Conservation (phyloP, 257 asterid species). For the Marsdenia floribunda region DNA sequence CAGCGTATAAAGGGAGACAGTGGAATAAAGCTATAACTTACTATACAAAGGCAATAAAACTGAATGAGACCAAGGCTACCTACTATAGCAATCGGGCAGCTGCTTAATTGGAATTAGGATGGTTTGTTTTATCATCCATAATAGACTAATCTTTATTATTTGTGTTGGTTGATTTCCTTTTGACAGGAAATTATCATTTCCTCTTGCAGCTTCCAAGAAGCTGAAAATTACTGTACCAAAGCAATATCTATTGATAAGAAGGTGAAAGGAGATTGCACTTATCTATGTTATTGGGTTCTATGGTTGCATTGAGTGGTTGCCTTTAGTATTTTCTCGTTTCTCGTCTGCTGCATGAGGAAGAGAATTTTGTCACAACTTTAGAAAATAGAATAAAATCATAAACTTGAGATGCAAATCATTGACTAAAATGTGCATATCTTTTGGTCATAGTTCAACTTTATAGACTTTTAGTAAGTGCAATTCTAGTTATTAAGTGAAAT, state of each 20-base stretch:
- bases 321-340: neutral
- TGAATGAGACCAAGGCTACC: constrained; percentile 60
- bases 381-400: neutral
- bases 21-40: constrained; percentile 86
- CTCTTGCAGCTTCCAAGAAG: constrained; percentile 73
- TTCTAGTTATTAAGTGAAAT: neutral
- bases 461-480: neutral
- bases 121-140: constrained; percentile 39
- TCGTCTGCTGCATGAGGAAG: neutral
- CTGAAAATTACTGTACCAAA: constrained; percentile 77
- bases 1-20: constrained; percentile 79
- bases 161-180: neutral
- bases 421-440: neutral
- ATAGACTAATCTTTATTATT: constrained; percentile 6
- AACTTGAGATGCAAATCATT: neutral
- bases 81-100: constrained; percentile 92
- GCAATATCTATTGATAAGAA: constrained; percentile 85
- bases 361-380: neutral
- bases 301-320: neutral
- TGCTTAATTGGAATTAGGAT: constrained; percentile 91
- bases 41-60: constrained; percentile 77
- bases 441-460: neutral
- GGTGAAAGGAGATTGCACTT: constrained; percentile 37
- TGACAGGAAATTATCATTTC: neutral
- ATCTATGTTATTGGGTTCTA: neutral